Evolutionary conservation across 2,329 filamentous ascomycete species (phyloP).

Genomic region (Parascedosporium putredinis): DNA sequence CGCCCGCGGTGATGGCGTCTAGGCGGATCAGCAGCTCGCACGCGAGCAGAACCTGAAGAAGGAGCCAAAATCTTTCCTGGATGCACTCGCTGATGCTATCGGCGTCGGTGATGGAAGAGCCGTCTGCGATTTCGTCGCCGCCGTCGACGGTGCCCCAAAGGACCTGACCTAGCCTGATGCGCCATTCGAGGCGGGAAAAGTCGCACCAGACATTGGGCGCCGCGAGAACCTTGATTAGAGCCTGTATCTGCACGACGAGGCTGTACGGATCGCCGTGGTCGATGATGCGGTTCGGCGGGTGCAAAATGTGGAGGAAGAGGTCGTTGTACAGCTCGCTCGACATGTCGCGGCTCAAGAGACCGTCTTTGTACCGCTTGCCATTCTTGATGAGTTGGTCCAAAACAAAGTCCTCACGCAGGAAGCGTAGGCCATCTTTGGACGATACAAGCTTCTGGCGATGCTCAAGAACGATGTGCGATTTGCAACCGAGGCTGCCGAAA

Average conservation of each 20-base stretch:
- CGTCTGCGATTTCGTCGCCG: slow-evolving; percentile 38
- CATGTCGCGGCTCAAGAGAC: slow-evolving; percentile 35
- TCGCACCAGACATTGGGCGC: slow-evolving; percentile 62
- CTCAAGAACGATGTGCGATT: slow-evolving; percentile 44
- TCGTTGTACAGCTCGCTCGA: slow-evolving; percentile 48
- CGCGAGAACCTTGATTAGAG: slow-evolving; percentile 54
- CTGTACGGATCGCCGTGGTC: slow-evolving; percentile 51
- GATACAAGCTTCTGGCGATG: slow-evolving; percentile 47
- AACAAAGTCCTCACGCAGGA: slow-evolving; percentile 46
- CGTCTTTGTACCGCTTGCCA: slow-evolving; percentile 42
- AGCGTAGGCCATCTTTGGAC: slow-evolving; percentile 40
- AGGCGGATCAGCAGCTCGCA: slow-evolving; percentile 56
- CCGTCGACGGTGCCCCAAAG: slow-evolving; percentile 50
- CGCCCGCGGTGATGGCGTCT: slow-evolving; percentile 51
- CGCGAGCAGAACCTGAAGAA: slow-evolving; percentile 54
- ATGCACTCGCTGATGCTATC: slow-evolving; percentile 39
- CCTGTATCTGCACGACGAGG: slow-evolving; percentile 59
- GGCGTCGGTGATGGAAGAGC: slow-evolving; percentile 38
- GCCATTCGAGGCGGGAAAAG: slow-evolving; percentile 65
- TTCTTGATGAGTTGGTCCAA: slow-evolving; percentile 49
- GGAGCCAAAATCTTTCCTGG: slow-evolving; percentile 56
- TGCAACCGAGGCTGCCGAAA: slow-evolving; percentile 44
- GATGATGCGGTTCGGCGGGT: slow-evolving; percentile 44
- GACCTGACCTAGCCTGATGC: slow-evolving; percentile 61
- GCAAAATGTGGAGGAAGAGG: slow-evolving; percentile 48